These are phyloP conservation scores for Filobasidium wieringae DNA, from an alignment of 768 basidiomycete species.

Conservation along the genomic window DNA sequence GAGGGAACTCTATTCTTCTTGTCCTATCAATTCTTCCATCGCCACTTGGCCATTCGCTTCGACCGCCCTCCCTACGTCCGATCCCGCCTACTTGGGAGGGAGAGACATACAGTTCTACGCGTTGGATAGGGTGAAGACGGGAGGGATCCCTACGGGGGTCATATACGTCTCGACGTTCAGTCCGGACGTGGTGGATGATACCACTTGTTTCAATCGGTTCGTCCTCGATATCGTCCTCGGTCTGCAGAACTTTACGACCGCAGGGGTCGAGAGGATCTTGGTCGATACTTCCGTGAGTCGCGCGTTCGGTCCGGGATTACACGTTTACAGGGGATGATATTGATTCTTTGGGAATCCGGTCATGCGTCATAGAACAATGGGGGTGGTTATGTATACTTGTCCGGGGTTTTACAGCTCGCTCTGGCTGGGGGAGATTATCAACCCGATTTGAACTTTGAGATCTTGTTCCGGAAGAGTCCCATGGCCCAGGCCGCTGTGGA, in stretches of 20 bases:
- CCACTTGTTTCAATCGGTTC: conserved; percentile 10
- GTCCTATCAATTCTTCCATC: background rate
- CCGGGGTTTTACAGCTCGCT: conserved; percentile 13
- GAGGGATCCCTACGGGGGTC: conserved; percentile 6
- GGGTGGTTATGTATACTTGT: conserved; percentile 13
- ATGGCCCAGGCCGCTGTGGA: conserved; percentile 13
- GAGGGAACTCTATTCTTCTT: background rate
- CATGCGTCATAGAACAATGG: conserved; percentile 16
- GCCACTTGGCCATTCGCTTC: background rate
- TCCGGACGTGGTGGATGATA: background rate
- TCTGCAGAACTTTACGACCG: conserved; percentile 14
- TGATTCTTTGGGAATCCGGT: background rate
- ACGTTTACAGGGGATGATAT: background rate
- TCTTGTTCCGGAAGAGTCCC: conserved; percentile 12
- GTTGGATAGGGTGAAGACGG: conserved; percentile 6
- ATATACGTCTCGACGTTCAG: conserved; percentile 16
- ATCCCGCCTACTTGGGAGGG: conserved; percentile 17
- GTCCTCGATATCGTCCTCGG: conserved; percentile 14
- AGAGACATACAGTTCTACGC: conserved; percentile 19
- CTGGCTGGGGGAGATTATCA: conserved; percentile 17
- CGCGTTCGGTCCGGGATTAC: too few species aligned
- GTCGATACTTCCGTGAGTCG: conserved; percentile 14
- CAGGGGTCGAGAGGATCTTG: conserved; percentile 15
- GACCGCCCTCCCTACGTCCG: background rate
- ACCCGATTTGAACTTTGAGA: conserved; percentile 15